These are phyloP conservation scores for Gossypioides kirkii DNA, from an alignment of 345 rosid genomes.

Conservation along the genomic window DNA sequence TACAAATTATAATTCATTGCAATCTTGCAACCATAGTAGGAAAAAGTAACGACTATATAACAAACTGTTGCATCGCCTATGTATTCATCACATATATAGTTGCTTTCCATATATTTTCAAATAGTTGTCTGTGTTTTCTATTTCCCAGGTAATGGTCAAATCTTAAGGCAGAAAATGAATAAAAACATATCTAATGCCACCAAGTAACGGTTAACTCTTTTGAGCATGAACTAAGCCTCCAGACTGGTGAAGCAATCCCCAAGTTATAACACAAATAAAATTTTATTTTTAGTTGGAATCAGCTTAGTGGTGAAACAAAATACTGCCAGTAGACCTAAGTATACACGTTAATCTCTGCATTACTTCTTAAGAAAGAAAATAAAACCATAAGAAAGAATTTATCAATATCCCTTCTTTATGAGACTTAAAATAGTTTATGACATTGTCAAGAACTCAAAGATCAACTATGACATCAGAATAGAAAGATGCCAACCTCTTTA, in stretches of 20 bases:
- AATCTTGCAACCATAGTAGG: background rate
- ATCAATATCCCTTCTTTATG: background rate
- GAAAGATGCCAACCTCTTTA: conserved; percentile 35
- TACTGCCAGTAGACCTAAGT: background rate
- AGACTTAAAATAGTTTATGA: background rate
- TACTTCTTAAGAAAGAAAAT: background rate
- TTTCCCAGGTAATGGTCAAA: conserved; percentile 1
- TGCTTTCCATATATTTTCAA: background rate
- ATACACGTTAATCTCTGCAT: background rate
- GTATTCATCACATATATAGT: background rate
- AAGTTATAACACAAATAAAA: background rate
- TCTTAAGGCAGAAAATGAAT: background rate
- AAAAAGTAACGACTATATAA: background rate
- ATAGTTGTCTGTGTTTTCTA: background rate
- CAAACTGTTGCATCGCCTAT: background rate
- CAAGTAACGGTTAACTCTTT: background rate
- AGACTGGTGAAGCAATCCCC: background rate
- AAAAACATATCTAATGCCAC: background rate
- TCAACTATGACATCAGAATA: background rate
- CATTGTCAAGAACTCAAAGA: background rate
- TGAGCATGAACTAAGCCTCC: background rate
- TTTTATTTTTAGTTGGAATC: background rate
- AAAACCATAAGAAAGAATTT: conserved; percentile 3
- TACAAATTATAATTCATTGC: background rate
- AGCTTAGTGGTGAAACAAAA: background rate